Evolutionary conservation across 1,284 basidiomycete genomes (phyloP).

Genomic region (Moesziomyces aphidis): DNA sequence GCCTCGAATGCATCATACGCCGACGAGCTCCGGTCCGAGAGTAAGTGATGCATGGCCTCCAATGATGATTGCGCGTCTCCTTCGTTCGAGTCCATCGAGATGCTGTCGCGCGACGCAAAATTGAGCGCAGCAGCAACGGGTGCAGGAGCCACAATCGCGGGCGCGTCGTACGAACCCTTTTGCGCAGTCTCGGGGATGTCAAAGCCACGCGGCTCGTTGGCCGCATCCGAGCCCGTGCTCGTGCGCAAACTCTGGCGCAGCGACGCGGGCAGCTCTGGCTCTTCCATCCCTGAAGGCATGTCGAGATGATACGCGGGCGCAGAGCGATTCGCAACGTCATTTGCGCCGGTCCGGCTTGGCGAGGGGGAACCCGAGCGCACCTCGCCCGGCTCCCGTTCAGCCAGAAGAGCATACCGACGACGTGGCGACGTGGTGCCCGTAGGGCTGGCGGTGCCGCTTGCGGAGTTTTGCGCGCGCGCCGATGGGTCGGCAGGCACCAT

Average conservation of each 20-base stretch:
- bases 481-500: slow-evolving; percentile 38
- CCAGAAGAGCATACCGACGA: slow-evolving; percentile 21
- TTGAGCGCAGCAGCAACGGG: slow-evolving; percentile 36
- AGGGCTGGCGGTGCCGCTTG: slow-evolving; percentile 2
- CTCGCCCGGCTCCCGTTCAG: slow-evolving; percentile 18
- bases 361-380: neutral
- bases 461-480: slow-evolving; percentile 3
- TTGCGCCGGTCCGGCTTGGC: neutral
- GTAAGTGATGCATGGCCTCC: slow-evolving; percentile 27
- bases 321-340: neutral
- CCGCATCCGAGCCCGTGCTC: neutral
- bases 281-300: slow-evolving; percentile 23
- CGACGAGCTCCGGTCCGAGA: slow-evolving; percentile 31
- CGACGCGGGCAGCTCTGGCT: slow-evolving; percentile 39
- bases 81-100: slow-evolving; percentile 29
- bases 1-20: slow-evolving; percentile 58
- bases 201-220: slow-evolving; percentile 14
- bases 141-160: slow-evolving; percentile 28
- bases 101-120: slow-evolving; percentile 28
- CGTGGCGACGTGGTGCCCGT: slow-evolving; percentile 25
- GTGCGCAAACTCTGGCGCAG: slow-evolving; percentile 24
- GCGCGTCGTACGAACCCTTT: slow-evolving; percentile 14
- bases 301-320: slow-evolving; percentile 34
- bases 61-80: slow-evolving; percentile 17
- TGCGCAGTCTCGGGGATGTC: slow-evolving; percentile 32